Percentiles rank a stretch among this genome's conserved stretches.
phyloP scores from a whole-genome alignment of 352 stramenopile species.

The Phytopythium helicoides region DNA sequence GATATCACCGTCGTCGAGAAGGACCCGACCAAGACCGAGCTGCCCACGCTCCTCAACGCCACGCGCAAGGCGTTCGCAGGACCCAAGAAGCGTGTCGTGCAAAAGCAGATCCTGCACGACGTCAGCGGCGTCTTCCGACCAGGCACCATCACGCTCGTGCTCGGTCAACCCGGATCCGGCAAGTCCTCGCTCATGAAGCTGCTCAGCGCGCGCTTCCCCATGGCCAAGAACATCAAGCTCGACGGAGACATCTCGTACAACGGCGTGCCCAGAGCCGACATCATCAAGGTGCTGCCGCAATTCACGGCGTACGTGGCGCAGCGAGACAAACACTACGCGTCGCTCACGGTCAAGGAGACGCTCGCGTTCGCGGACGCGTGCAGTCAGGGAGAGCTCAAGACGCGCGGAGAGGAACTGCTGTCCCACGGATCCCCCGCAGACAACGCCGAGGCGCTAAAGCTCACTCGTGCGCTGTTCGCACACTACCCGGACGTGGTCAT shows the following conservation, averaged over 20 bases:
- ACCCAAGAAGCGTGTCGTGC: conserved; percentile 15
- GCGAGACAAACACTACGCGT: conserved; percentile 32
- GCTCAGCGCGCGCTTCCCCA: conserved; percentile 18
- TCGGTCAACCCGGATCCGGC: too few species aligned
- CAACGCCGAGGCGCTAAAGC: conserved; percentile 10
- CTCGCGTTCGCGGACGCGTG: conserved; percentile 12
- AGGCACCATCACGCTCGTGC: conserved; percentile 15
- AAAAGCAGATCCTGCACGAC: conserved; percentile 28
- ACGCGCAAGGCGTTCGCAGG: conserved; percentile 7
- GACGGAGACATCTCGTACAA: conserved; percentile 21
- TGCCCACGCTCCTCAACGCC: conserved; percentile 33
- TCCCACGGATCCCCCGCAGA: conserved; percentile 19
- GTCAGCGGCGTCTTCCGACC: conserved; percentile 26
- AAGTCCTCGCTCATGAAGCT: conserved; percentile 27
- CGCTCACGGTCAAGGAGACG: too few species aligned
- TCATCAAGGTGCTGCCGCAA: conserved; percentile 20
- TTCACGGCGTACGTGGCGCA: conserved; percentile 30
- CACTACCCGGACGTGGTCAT: conserved; percentile 26
- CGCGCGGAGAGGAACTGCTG: conserved; percentile 7
- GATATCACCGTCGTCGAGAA: conserved; percentile 19
- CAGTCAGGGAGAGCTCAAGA: conserved; percentile 10
- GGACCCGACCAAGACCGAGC: conserved; percentile 15
- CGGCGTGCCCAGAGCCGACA: conserved; percentile 4
- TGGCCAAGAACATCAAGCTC: conserved; percentile 19
- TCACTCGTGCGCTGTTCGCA: conserved; percentile 10